Base-by-base conservation (phyloP, 1,139 yeast genomes). In the Hanseniaspora gamundiae region DNA sequence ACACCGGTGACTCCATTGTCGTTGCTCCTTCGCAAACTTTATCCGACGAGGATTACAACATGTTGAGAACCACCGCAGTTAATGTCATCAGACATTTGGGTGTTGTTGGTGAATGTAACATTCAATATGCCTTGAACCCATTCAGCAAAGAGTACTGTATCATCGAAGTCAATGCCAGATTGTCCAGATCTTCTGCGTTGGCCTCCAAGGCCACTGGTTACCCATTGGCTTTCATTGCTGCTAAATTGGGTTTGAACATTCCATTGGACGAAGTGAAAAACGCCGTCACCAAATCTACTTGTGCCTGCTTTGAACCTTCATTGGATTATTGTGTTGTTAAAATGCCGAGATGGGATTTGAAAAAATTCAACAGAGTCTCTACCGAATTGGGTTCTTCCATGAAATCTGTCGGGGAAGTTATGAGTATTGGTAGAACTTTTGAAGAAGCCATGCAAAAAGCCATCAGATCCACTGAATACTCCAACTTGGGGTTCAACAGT, bases 201-300 rank as follows among this genome's bases (percentile, higher is more conserved):
- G 98, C 98, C 42, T 91, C 98, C 35, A 91, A 91, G 72, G 98
- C 98, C 36, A 91, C 98, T 46, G 98, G 98, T 59, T 91, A 91
- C 60, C 98, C 98, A 58, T 75, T 91, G 58, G 98, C 98, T 49
- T 91, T 87, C 66, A 91, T 95, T 51, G 98, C 98, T 51, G 98
- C 98, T 49, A 91, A 91, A 67, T 73, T 91, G 55, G 98, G 95
- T 67, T 76, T 91, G 64, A 86, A 86, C 69, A 85, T 85, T 58
- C 91, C 97, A 45, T 76, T 91, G 65, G 82, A 86, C 58, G 94
- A 88, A 66, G 83, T 91, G 61, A 81, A 80, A 65, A 91, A 91
- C 71, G 79, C 95, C 41, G 97, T 91, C 48, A 91, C 98, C 48
- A 83, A 85, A 69, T 80, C 87, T 40, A 91, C 98, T 28, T 83